phyloP scores from a whole-genome alignment of 306 rosid genomes.

The Malus sieversii region DNA sequence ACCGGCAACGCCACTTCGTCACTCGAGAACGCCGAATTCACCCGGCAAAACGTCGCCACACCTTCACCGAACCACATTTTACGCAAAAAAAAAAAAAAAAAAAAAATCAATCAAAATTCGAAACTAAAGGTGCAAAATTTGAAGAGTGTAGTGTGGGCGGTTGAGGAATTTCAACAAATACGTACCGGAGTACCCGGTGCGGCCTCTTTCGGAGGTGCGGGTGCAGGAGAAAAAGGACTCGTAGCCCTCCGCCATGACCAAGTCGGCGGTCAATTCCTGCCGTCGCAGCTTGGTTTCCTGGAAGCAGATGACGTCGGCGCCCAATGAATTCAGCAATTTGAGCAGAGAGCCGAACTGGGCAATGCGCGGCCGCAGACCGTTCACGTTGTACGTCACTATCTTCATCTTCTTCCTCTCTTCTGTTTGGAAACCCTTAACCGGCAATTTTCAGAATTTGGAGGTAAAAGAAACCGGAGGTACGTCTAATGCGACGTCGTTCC shows the following conservation, averaged over 20 bases:
- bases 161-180: slow-evolving; percentile 22
- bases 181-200: slow-evolving; percentile 80
- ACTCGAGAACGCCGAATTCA: slow-evolving; percentile 73
- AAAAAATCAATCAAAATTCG: not conserved
- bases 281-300: slow-evolving; percentile 84
- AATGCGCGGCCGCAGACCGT: slow-evolving; percentile 73
- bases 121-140: not conserved
- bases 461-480: not conserved
- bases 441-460: not conserved
- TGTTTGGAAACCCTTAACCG: not conserved
- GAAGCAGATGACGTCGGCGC: slow-evolving; percentile 75
- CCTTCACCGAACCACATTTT: slow-evolving; percentile 32
- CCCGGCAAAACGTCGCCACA: slow-evolving; percentile 87
- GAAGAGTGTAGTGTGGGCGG: not conserved
- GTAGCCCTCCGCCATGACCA: slow-evolving; percentile 70
- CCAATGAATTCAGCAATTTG: slow-evolving; percentile 73
- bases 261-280: slow-evolving; percentile 70
- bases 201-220: slow-evolving; percentile 59
- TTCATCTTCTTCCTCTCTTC: slow-evolving; percentile 33
- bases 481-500: not conserved
- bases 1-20: slow-evolving; percentile 61
- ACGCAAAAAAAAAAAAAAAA: not conserved
- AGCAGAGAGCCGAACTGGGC: slow-evolving; percentile 83
- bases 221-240: slow-evolving; percentile 88
- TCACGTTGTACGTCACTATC: slow-evolving; percentile 88